A percentile compares a stretch with the other conserved stretches of the same genome.
Conservation (phyloP, 176 grass and related monocot genomes). For the Oryza glaberrima region DNA sequence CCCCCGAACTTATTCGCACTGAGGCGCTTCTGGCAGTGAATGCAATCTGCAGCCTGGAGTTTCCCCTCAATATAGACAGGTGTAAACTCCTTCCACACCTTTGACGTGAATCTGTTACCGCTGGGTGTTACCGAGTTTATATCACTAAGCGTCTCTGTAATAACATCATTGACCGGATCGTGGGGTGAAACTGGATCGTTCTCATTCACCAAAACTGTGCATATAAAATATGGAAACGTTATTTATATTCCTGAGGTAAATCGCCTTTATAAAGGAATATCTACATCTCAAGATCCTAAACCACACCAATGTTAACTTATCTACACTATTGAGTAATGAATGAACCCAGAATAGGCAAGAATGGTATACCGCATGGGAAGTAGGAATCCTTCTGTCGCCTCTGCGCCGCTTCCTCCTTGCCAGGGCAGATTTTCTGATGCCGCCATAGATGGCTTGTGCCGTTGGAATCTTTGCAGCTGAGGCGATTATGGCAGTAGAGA, state of each 20-base stretch:
- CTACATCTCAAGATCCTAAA: slow-evolving; percentile 7
- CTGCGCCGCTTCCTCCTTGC: slow-evolving; percentile 25
- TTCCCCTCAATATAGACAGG: slow-evolving; percentile 51
- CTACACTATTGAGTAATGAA: neutral
- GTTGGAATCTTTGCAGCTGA: slow-evolving; percentile 68
- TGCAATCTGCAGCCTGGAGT: slow-evolving; percentile 53
- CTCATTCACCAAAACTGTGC: slow-evolving; percentile 46
- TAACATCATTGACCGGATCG: slow-evolving; percentile 36
- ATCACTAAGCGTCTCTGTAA: slow-evolving; percentile 32
- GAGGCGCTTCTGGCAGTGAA: slow-evolving; percentile 57
- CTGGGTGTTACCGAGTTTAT: slow-evolving; percentile 36
- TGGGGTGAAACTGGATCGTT: slow-evolving; percentile 24
- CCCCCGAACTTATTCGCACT: slow-evolving; percentile 62
- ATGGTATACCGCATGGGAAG: slow-evolving; percentile 43
- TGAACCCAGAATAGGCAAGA: slow-evolving; percentile 1
- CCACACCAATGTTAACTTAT: slow-evolving; percentile 12
- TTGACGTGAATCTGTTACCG: slow-evolving; percentile 59
- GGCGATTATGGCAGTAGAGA: slow-evolving; percentile 55
- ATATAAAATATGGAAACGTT: neutral
- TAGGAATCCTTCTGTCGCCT: slow-evolving; percentile 51
- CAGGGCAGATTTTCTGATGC: slow-evolving; percentile 61
- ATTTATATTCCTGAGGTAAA: slow-evolving; percentile 15
- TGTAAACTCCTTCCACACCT: slow-evolving; percentile 61
- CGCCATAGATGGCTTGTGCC: slow-evolving; percentile 64
- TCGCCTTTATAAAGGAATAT: slow-evolving; percentile 1